These are phyloP conservation scores for Eucalyptus curtisii DNA, from an alignment of 345 rosid species.

Conservation along the genomic window DNA sequence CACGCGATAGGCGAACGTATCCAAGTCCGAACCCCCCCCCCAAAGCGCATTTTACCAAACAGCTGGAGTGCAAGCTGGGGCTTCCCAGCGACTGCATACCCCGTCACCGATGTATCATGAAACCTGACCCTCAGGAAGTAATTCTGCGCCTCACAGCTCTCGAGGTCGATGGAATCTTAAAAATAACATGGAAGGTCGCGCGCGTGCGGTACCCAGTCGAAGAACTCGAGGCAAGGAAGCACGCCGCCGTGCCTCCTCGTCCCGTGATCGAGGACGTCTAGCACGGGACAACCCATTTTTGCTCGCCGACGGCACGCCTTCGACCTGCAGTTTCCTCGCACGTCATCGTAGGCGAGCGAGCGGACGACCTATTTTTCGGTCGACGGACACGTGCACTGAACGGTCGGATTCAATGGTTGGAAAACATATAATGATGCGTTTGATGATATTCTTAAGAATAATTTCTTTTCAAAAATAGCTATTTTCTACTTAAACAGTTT, in stretches of 20 bases:
- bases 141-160: constrained; percentile 2
- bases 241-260: constrained; percentile 13
- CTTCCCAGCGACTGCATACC: constrained; percentile 67
- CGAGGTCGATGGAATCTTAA: constrained; percentile 48
- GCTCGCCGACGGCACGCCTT: no score
- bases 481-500: no score
- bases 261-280: constrained; percentile 41
- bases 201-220: constrained; percentile 83
- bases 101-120: constrained; percentile 41
- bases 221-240: constrained; percentile 64
- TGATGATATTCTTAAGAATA: no score
- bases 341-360: background rate
- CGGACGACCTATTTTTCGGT: background rate
- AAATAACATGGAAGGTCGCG: constrained; percentile 46
- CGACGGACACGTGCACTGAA: background rate
- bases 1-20: constrained; percentile 35
- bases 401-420: background rate
- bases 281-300: constrained; percentile 1
- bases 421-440: background rate
- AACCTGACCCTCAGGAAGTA: constrained; percentile 13
- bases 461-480: no score
- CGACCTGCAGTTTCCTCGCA: no score
- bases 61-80: constrained; percentile 51
- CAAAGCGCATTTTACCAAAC: constrained; percentile 62
- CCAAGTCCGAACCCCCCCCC: constrained; percentile 57